Conservation (phyloP, 768 basidiomycete genomes). For the Trametes sanguinea region DNA sequence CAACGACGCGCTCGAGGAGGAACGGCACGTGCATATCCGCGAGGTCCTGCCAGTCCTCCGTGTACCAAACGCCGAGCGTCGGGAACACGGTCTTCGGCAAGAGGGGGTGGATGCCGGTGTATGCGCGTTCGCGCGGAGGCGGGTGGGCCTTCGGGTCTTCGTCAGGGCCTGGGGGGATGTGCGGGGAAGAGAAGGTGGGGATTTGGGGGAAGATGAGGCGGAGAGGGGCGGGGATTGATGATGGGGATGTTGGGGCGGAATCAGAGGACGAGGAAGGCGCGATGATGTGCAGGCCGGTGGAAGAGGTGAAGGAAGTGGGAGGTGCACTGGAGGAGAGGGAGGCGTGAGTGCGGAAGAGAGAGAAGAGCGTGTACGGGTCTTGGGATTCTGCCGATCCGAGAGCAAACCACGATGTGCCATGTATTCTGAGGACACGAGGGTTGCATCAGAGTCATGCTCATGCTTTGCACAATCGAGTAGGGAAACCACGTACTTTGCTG, state of each 20-base stretch:
- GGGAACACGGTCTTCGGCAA: slow-evolving; percentile 37
- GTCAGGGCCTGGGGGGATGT: slow-evolving; percentile 33
- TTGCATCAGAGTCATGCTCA: background rate
- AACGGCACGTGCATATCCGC: slow-evolving; percentile 67
- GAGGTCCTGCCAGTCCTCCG: slow-evolving; percentile 79
- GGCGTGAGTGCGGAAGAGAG: slow-evolving; percentile 77
- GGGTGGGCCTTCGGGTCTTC: slow-evolving; percentile 29
- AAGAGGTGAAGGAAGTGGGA: slow-evolving; percentile 25
- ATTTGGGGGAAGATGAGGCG: slow-evolving; percentile 75
- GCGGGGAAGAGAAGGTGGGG: slow-evolving; percentile 54
- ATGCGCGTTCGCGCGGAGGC: slow-evolving; percentile 43
- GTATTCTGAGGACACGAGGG: slow-evolving; percentile 22
- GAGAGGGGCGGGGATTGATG: slow-evolving; percentile 52
- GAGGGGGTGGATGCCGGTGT: slow-evolving; percentile 64
- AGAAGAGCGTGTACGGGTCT: slow-evolving; percentile 74
- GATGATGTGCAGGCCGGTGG: slow-evolving; percentile 26
- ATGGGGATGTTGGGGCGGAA: slow-evolving; percentile 10
- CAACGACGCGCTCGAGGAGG: slow-evolving; percentile 71
- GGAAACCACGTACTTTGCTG: slow-evolving; percentile 30
- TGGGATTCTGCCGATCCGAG: slow-evolving; percentile 41
- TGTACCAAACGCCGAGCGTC: slow-evolving; percentile 48
- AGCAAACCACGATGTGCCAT: slow-evolving; percentile 46
- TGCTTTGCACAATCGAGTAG: background rate
- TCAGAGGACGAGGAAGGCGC: slow-evolving; percentile 14
- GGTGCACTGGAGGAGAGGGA: slow-evolving; percentile 22